A percentile compares a stretch with the other conserved stretches of the same genome.
phyloP scores from a whole-genome alignment of 1,284 basidiomycete genomes.

The Singerocomus inundabilis region DNA sequence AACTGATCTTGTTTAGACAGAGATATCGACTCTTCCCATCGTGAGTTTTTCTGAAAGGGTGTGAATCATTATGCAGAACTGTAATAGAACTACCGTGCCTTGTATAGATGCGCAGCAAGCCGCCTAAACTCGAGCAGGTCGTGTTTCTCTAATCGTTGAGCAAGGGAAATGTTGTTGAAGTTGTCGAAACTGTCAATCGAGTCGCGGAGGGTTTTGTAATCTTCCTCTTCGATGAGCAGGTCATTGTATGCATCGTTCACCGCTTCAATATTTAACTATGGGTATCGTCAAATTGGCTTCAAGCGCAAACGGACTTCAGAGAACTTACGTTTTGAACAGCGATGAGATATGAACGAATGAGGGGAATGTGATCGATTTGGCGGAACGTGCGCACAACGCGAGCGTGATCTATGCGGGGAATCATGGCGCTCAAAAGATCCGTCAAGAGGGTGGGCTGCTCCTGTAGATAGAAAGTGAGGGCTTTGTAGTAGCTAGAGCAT shows the following conservation, averaged over 20 bases:
- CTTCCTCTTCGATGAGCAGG: slow-evolving; percentile 97
- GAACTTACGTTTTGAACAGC: slow-evolving; percentile 85
- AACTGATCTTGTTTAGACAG: slow-evolving; percentile 95
- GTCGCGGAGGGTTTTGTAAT: slow-evolving; percentile 94
- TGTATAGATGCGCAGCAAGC: slow-evolving; percentile 94
- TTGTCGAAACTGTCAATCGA: slow-evolving; percentile 98
- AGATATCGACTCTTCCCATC: slow-evolving; percentile 94
- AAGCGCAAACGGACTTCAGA: not conserved
- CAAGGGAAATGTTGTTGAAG: slow-evolving; percentile 91
- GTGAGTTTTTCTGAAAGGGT: slow-evolving; percentile 74
- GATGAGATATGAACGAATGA: slow-evolving; percentile 95
- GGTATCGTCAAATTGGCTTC: slow-evolving; percentile 10
- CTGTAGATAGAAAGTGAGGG: slow-evolving; percentile 86
- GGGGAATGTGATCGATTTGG: slow-evolving; percentile 93
- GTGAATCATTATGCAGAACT: slow-evolving; percentile 1
- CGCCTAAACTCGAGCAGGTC: slow-evolving; percentile 94
- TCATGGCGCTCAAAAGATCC: slow-evolving; percentile 90
- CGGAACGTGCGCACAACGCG: slow-evolving; percentile 96
- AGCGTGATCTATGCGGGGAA: slow-evolving; percentile 90
- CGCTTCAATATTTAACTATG: slow-evolving; percentile 88
- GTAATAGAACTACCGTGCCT: slow-evolving; percentile 45
- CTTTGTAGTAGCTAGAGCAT: slow-evolving; percentile 76
- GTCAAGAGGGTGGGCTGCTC: slow-evolving; percentile 93
- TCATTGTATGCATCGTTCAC: slow-evolving; percentile 99
- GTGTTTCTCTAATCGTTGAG: slow-evolving; percentile 85